Evolutionary conservation across 2,329 filamentous ascomycete species (phyloP), one percentile per base, ranked within the genome.

Genomic region (Knufia fluminis): DNA sequence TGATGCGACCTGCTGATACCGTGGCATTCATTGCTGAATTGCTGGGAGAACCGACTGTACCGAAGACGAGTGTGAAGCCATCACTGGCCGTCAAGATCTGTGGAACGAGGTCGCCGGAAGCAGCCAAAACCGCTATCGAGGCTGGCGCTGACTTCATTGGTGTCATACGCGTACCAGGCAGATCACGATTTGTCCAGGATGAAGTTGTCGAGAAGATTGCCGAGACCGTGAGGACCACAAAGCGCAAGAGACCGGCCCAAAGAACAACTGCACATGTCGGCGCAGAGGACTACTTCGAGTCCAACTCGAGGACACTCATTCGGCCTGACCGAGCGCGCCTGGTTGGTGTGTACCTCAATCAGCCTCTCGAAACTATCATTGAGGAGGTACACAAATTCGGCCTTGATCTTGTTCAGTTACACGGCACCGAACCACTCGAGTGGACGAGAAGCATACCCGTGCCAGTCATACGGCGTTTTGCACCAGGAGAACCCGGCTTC

Each of bases 291-390:
- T 95, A 82, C 68, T 97, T 94, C 64, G 76, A 77, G 9, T 71
- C 81, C 58, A 71, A 72, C 1, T 62, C 71, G 10, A 61, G 63
- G 24, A 62, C 71, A 8, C 62, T 81, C 19, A 68, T 68, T 6
- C 67, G 73, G 66, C 75, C 63, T 63, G 72, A 64, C 62, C 78
- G 85, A 8, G 83, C 91, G 0, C 75, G 92, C 2, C 75, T 98
- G 0, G 92, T 95, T 3, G 92, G 92, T 50, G 91, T 98, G 1
- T 98, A 98, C 71, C 84, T 86, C 60, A 86, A 96, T 64, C 91
- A 97, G 62, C 80, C 91, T 0, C 73, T 98, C 8, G 78, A 80
- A 31, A 88, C 95, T 59, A 75, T 98, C 4, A 73, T 97, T 45
- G 77, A 82, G 54, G 80, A 91, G 64, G 86, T 94, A 59, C 79